Percentiles rank a stretch among this genome's conserved stretches.
These are phyloP conservation scores for Ceratocystis harringtonii DNA, from an alignment of 2,329 filamentous ascomycete species.

Conservation along the genomic window DNA sequence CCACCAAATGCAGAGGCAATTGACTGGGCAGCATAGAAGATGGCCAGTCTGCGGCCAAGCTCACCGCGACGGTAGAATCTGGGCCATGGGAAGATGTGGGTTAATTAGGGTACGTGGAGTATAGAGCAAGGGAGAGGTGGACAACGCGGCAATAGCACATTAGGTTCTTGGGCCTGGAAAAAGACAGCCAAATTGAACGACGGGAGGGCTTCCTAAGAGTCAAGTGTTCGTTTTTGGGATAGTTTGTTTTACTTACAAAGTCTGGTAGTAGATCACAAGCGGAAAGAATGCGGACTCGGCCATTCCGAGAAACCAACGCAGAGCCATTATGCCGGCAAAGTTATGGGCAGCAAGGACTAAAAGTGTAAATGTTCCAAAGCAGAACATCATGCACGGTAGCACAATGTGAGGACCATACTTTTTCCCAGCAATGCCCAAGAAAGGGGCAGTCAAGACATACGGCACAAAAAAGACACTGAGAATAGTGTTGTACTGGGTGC, in stretches of 20 bases:
- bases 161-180: not conserved
- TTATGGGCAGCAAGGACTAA: slow-evolving; percentile 36
- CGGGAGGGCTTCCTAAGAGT: too few species aligned
- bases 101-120: not conserved
- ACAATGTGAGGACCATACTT: slow-evolving; percentile 52
- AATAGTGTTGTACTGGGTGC: slow-evolving; percentile 54
- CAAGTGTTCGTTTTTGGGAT: not conserved
- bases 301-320: slow-evolving; percentile 39
- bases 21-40: slow-evolving; percentile 64
- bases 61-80: slow-evolving; percentile 36
- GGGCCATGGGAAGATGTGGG: too few species aligned
- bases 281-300: slow-evolving; percentile 41
- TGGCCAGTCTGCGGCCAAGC: slow-evolving; percentile 33
- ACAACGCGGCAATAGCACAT: not conserved
- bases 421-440: slow-evolving; percentile 48
- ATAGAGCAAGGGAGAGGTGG: not conserved
- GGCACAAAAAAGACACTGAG: slow-evolving; percentile 62
- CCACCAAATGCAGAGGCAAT: slow-evolving; percentile 48
- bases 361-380: slow-evolving; percentile 53
- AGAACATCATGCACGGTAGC: slow-evolving; percentile 57
- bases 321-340: slow-evolving; percentile 35
- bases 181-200: not conserved
- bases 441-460: slow-evolving; percentile 54
- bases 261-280: slow-evolving; percentile 37
- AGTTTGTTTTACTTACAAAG: slow-evolving; percentile 20